Percentiles rank a stretch among this genome's conserved stretches.
phyloP scores from a whole-genome alignment of 495 filamentous ascomycete genomes.

The Hypomontagnella monticulosa region DNA sequence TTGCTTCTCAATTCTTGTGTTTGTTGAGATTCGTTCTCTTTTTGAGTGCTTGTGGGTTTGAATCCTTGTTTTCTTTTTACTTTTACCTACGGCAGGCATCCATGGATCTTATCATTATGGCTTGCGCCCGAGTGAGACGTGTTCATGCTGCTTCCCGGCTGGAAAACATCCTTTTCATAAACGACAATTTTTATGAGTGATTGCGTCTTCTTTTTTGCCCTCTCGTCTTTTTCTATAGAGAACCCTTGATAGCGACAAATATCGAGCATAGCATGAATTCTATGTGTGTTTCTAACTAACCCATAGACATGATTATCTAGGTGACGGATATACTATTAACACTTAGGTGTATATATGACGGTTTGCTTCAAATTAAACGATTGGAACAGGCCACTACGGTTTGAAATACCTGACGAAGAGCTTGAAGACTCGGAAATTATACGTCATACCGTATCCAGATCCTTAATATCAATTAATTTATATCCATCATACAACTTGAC shows the following conservation, averaged over 20 bases:
- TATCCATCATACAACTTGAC: too few relatives aligned
- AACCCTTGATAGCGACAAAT: too few relatives aligned
- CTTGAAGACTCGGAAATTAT: not conserved
- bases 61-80: not conserved
- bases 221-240: too few relatives aligned
- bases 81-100: not conserved
- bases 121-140: constrained; percentile 3
- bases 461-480: too few relatives aligned
- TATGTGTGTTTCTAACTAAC: too few relatives aligned
- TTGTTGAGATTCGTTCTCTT: not conserved
- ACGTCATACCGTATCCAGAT: not conserved
- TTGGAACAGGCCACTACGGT: too few relatives aligned
- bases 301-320: not conserved
- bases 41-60: constrained; percentile 3
- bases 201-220: too few relatives aligned
- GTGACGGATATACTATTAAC: not conserved
- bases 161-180: not conserved
- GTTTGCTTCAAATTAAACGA: too few relatives aligned
- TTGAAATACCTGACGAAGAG: too few relatives aligned
- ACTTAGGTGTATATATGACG: too few relatives aligned
- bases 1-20: constrained; percentile 21
- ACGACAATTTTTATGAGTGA: too few relatives aligned
- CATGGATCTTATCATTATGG: not conserved
- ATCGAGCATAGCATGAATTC: too few relatives aligned
- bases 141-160: constrained; percentile 23